Evolutionary conservation across 805 yeast genomes (phyloP), one percentile per base, ranked within the genome.

Genomic region (Yamadazyma paraphyllophila): DNA sequence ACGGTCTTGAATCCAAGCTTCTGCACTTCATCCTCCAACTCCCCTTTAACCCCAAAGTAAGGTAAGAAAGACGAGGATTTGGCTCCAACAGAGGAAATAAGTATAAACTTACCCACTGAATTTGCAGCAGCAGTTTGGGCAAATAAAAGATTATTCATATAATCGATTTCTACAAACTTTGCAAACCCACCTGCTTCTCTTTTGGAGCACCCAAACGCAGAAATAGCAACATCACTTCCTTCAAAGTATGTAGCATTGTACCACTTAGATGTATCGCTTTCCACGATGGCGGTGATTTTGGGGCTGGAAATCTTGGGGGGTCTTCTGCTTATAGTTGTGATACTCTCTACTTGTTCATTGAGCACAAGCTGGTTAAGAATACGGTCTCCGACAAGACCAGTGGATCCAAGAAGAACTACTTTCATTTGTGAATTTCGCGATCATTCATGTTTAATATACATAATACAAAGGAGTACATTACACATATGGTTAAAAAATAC

Each of bases 161-260:
- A 78, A 58, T 90, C 97, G 53, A 89, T 81, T 54, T 74, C 73
- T 53, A 75, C 73, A 65, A 87, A 92, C 20, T 80, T 76, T 20
- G 78, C 87, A n/a, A 81, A 66, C 1, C 85, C 74, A n/a, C 96
- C 96, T 4, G 89, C 96, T 25, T 65, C 73, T 2, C 77, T 83
- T 43, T 77, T 74, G 1, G 95, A 87, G 6, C 96, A 85, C 6
- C 91, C 96, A 52, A 90, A 76, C 0, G 83, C 81, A 1, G 88
- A 78, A 51, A 85, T 78, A 44, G 83, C 69, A 3, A 69, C 67
- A 24, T 75, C 71, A 7, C 71, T 57, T 3, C 52, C 55, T 24
- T 63, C 62, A 25, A 65, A 59, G 27, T 66, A 59, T n/a, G 54
- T 58, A 33, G 70, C 42, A 4, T 57, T 59, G 2, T 63, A 61